A percentile compares a stretch with the other conserved stretches of the same genome.
These are phyloP conservation scores for Tolypocladium album DNA, from an alignment of 2,329 filamentous ascomycete genomes.

Conservation along the genomic window DNA sequence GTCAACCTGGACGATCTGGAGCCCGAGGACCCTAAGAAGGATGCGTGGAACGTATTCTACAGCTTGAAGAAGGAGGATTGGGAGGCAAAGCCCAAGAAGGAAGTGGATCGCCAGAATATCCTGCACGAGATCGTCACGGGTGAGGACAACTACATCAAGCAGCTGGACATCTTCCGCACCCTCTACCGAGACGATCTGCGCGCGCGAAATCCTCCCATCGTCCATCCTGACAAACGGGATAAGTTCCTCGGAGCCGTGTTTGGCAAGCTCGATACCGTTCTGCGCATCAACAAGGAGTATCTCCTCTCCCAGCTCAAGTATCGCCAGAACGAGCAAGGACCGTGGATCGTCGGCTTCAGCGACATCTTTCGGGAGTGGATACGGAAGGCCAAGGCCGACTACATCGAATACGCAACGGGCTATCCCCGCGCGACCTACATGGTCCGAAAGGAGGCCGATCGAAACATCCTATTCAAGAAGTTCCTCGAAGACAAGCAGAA, in stretches of 20 bases:
- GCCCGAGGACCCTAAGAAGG: slow-evolving; percentile 57
- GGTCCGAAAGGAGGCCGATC: slow-evolving; percentile 72
- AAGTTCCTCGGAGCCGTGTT: slow-evolving; percentile 82
- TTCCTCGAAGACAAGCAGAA: slow-evolving; percentile 75
- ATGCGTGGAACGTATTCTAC: slow-evolving; percentile 88
- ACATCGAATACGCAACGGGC: slow-evolving; percentile 82
- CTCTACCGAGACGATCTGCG: slow-evolving; percentile 78
- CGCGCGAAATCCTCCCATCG: slow-evolving; percentile 65
- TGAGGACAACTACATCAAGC: slow-evolving; percentile 83
- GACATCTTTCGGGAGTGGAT: slow-evolving; percentile 99
- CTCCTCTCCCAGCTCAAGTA: slow-evolving; percentile 92
- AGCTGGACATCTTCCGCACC: slow-evolving; percentile 73
- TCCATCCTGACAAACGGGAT: slow-evolving; percentile 65
- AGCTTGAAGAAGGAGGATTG: slow-evolving; percentile 67
- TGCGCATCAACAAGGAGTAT: slow-evolving; percentile 86
- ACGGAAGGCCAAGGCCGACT: slow-evolving; percentile 77
- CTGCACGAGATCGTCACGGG: slow-evolving; percentile 91
- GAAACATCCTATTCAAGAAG: slow-evolving; percentile 74
- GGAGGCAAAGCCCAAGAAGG: slow-evolving; percentile 66
- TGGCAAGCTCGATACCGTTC: slow-evolving; percentile 79
- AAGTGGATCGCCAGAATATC: slow-evolving; percentile 86
- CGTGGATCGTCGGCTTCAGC: slow-evolving; percentile 88
- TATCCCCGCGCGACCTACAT: slow-evolving; percentile 78
- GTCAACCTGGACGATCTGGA: slow-evolving; percentile 72
- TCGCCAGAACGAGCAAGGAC: slow-evolving; percentile 90